Evolutionary conservation across 352 stramenopile genomes (phyloP), one percentile per base, ranked within the genome.

Genomic region (Phytophthora pluvialis): DNA sequence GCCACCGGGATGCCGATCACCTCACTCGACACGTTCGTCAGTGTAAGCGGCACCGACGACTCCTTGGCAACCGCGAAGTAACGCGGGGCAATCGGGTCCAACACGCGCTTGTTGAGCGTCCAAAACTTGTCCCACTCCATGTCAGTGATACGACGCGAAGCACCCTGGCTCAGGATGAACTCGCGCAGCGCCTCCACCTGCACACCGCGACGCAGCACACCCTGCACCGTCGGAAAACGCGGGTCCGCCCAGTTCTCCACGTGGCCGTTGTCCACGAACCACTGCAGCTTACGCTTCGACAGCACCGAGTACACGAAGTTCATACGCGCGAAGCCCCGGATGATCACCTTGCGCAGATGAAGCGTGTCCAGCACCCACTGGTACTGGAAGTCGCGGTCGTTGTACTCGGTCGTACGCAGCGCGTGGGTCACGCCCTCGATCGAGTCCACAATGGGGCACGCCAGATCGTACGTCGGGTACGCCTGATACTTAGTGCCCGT

Each of bases 51-150:
- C 28, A 98, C 95, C 31, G 91, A 85, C 32, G 92, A 85, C 15
- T 82, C 74, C 53, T 93, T 89, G 68, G 98, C 94, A 51, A 99
- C 82, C 10, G 95, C 98, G 81, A 99, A 99, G 87, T 98, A 99
- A 44, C 98, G 91, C 56, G 89, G 93, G 2, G 97, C 93, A 13
- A 80, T 90, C 11, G 93, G 94, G 79, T 99, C 98, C 58, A 99
- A 89, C 61, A 99, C 90, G 56, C 98, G 97, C 86, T 99, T 99
- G 90, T 99, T 99, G 59, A 98, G 86, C 11, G 94, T 97, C 97
- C 97, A 99, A 69, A 99, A 99, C 75, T 99, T 99, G 83, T 98
- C 96, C 97, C 98, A 99, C 61, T 99, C 97, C 97, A 99, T 99
- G 68, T 98, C 98, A 26, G 98, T 97, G 60, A 99, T 96, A 61